Evolutionary conservation across 2,329 filamentous ascomycete genomes (phyloP), one percentile per base, ranked within the genome.

Genomic region (Aspergillus persii): DNA sequence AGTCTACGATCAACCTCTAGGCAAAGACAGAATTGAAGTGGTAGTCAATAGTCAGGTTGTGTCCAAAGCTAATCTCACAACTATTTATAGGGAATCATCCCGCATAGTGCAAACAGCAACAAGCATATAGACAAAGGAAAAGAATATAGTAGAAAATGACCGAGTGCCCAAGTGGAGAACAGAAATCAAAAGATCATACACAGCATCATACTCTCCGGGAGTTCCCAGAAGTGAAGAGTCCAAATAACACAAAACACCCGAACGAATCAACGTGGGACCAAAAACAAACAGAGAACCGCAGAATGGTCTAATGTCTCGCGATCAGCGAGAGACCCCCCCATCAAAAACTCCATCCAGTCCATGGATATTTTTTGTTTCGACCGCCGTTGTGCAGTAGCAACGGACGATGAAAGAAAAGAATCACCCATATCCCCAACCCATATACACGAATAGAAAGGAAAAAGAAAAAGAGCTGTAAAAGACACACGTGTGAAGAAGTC

Each of bases 341-440:
- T 66, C 58, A 68, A 71, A 65, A 74, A 74, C 73, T 74, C 73
- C 74, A 74, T 71, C 72, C 73, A 71, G 56, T 69, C 66, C 68
- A 71, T 71, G 71, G 71, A 74, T 69, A 12, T 47, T 23, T 68
- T 67, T 70, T 65, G 67, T 68, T 67, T 70, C 66, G 66, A 69
- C 68, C 69, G 66, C 63, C 67, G 65, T 58, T 59, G 62, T 57
- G 67, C 69, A 66, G 64, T 68, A 71, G 67, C 56, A 70, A 69
- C 65, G 65, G 69, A 66, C 61, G 66, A 66, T 62, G 66, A 63
- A 41, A 41, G 15, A 41, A 41, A 41, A 41, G 36, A 68, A 62
- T 71, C 66, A 72, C 67, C 71, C 67, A 65, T 63, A 29, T 44
- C 66, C 63, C 63, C 68, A 71, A 69, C 64, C 71, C 66, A 73